A percentile compares a stretch with the other conserved stretches of the same genome.
Conservation (phyloP, 2,329 filamentous ascomycete genomes). For the Malbranchea zuffiana region DNA sequence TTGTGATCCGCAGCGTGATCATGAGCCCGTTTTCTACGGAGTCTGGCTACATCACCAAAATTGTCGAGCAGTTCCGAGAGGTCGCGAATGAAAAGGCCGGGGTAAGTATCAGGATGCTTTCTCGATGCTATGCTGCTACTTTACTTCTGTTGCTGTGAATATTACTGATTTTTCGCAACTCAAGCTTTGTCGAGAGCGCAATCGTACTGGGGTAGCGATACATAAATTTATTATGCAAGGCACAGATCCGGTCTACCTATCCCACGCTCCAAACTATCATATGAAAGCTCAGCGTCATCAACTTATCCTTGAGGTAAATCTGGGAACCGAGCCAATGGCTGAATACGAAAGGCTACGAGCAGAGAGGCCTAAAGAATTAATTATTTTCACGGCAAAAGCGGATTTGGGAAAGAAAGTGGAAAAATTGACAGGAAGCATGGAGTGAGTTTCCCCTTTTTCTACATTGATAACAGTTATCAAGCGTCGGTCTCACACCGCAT, state of each 20-base stretch:
- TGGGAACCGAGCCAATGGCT: no score
- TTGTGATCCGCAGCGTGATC: slow-evolving; percentile 40
- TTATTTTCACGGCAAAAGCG: no score
- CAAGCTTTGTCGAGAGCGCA: slow-evolving; percentile 17
- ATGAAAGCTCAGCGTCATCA: slow-evolving; percentile 15
- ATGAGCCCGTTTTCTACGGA: slow-evolving; percentile 27
- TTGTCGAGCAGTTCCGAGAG: slow-evolving; percentile 13
- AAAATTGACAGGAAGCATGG: no score
- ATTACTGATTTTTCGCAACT: not conserved
- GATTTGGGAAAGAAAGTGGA: no score
- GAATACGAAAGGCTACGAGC: no score
- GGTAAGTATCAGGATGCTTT: no score
- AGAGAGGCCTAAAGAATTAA: no score
- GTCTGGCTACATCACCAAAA: slow-evolving; percentile 9
- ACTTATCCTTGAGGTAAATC: slow-evolving; percentile 15
- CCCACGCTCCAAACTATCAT: slow-evolving; percentile 15
- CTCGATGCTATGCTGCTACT: not conserved
- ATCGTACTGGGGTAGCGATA: slow-evolving; percentile 10
- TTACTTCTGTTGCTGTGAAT: not conserved
- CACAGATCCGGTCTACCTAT: slow-evolving; percentile 13
- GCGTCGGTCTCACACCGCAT: no score
- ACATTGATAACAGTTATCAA: no score
- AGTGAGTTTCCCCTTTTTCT: no score
- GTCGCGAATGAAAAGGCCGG: slow-evolving; percentile 15
- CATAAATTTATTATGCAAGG: slow-evolving; percentile 16